Percentiles rank a stretch among this genome's conserved stretches.
Evolutionary conservation across 2,329 filamentous ascomycete genomes (phyloP).

Genomic region (Penicillium nordicum): DNA sequence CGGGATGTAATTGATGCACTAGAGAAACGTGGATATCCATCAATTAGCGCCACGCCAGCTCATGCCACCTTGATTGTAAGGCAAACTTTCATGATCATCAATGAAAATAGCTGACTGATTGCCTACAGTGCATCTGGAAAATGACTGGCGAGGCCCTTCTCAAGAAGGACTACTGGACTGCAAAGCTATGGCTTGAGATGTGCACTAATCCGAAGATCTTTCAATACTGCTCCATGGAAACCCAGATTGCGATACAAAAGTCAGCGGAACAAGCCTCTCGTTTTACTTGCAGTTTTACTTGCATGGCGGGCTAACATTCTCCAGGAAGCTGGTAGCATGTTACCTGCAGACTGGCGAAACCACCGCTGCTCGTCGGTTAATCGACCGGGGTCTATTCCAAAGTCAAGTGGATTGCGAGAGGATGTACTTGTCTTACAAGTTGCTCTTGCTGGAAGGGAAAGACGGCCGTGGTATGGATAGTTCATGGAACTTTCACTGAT

Average conservation of each 20-base stretch:
- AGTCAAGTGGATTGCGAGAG: background rate
- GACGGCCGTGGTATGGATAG: background rate
- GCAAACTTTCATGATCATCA: background rate
- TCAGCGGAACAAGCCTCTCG: conserved; percentile 25
- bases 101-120: background rate
- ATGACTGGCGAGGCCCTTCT: conserved; percentile 60
- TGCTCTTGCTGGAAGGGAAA: background rate
- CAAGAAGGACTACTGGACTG: conserved; percentile 51
- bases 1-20: conserved; percentile 31
- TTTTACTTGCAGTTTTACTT: background rate
- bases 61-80: conserved; percentile 46
- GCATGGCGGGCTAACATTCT: background rate
- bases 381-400: background rate
- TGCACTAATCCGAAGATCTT: conserved; percentile 65
- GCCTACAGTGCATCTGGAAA: conserved; percentile 72
- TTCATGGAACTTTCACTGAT: background rate
- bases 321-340: conserved; percentile 72
- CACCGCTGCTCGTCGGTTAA: background rate
- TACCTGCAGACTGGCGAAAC: conserved; percentile 47
- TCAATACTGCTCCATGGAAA: conserved; percentile 60
- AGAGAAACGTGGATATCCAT: conserved; percentile 42
- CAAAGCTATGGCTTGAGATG: conserved; percentile 68
- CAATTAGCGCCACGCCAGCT: conserved; percentile 59
- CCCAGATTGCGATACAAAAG: conserved; percentile 67
- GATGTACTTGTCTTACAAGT: conserved; percentile 2